Evolutionary conservation across 2,329 filamentous ascomycete genomes (phyloP).

Genomic region (Curvularia spicifera): DNA sequence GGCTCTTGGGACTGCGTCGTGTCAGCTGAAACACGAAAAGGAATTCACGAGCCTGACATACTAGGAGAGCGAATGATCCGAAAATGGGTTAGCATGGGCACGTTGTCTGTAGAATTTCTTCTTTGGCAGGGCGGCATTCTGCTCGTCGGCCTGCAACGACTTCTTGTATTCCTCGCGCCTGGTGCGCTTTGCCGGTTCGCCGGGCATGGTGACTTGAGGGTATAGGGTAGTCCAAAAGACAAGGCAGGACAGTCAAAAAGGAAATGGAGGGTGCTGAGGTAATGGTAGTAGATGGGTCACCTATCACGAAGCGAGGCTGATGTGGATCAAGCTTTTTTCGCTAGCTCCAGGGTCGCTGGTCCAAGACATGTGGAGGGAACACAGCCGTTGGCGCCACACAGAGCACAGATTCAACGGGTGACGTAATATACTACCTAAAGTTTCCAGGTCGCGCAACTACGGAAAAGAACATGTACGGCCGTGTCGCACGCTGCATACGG

Average conservation of each 20-base stretch:
- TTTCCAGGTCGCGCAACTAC: slow-evolving; percentile 20
- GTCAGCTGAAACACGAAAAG: slow-evolving; percentile 18
- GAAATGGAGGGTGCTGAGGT: slow-evolving; percentile 17
- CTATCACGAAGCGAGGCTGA: slow-evolving; percentile 31
- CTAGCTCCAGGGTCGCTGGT: slow-evolving; percentile 31
- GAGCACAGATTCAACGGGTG: slow-evolving; percentile 21
- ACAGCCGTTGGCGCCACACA: slow-evolving; percentile 13
- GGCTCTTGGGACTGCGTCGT: slow-evolving; percentile 71
- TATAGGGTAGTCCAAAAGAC: slow-evolving; percentile 1
- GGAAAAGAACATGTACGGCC: slow-evolving; percentile 23
- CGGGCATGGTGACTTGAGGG: slow-evolving; percentile 36
- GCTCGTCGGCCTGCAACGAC: slow-evolving; percentile 43
- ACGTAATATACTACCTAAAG: slow-evolving; percentile 25
- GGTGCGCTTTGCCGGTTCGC: slow-evolving; percentile 50
- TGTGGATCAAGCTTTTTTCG: slow-evolving; percentile 41
- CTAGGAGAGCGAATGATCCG: slow-evolving; percentile 90
- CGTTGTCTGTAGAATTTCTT: slow-evolving; percentile 97
- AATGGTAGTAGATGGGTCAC: slow-evolving; percentile 30
- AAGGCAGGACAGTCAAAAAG: slow-evolving; percentile 4
- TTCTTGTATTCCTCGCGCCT: slow-evolving; percentile 57
- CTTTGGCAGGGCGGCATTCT: slow-evolving; percentile 71
- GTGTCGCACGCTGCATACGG: slow-evolving; percentile 41
- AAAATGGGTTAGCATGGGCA: slow-evolving; percentile 97
- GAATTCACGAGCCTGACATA: slow-evolving; percentile 49
- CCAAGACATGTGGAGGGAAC: slow-evolving; percentile 19